Conservation (phyloP, 371 early-diverging fungal genomes). For the Mortierella sp. region DNA sequence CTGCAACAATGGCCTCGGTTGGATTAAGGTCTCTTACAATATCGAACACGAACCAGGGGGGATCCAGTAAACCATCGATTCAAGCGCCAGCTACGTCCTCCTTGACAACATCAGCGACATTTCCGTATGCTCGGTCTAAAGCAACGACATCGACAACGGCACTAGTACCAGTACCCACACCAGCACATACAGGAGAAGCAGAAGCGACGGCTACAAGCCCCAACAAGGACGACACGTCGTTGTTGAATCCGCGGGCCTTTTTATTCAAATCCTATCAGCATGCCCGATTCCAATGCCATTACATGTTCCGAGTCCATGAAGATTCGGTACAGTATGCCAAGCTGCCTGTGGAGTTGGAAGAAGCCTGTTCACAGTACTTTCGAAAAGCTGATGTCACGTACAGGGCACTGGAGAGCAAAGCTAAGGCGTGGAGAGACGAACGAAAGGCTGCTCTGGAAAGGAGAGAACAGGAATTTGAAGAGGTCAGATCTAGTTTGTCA, state of each 20-base stretch:
- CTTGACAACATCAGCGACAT: too few species aligned
- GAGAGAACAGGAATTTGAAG: slow-evolving; percentile 17
- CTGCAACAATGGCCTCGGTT: not conserved
- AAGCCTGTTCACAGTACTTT: slow-evolving; percentile 43
- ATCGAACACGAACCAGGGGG: too few species aligned
- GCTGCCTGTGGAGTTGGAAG: slow-evolving; percentile 25
- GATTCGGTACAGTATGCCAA: slow-evolving; percentile 31
- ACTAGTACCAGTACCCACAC: not conserved
- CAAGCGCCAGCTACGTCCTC: too few species aligned
- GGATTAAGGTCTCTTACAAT: too few species aligned
- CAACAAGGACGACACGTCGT: not conserved
- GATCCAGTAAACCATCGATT: not conserved
- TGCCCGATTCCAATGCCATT: slow-evolving; percentile 35
- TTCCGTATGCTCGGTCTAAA: too few species aligned
- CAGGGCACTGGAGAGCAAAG: slow-evolving; percentile 21
- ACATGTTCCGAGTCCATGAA: slow-evolving; percentile 24
- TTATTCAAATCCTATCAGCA: slow-evolving; percentile 43
- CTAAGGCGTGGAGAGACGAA: slow-evolving; percentile 25
- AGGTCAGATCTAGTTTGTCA: not conserved
- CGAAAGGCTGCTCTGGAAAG: not conserved
- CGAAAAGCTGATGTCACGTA: slow-evolving; percentile 34
- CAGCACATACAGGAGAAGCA: too few species aligned
- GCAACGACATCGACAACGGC: not conserved
- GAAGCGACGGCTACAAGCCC: too few species aligned
- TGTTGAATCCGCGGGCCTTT: slow-evolving; percentile 14